Conservation (phyloP, 495 filamentous ascomycete species). For the Lentithecium fluviatile region DNA sequence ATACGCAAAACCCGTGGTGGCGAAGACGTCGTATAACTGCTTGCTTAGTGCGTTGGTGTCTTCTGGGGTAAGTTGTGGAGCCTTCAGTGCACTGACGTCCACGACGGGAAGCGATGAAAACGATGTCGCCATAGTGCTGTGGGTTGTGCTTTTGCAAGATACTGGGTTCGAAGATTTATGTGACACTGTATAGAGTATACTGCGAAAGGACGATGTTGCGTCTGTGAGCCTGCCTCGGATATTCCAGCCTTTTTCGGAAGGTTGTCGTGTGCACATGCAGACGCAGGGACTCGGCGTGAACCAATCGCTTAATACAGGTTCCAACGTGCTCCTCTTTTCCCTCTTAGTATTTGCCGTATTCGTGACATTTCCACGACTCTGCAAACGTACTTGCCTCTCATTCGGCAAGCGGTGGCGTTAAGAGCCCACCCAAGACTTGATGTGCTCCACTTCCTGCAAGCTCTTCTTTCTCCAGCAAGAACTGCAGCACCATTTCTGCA, state of each 20-base stretch:
- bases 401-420: constrained; percentile 16
- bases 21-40: constrained; percentile 46
- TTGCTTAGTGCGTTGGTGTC: constrained; percentile 37
- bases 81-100: constrained; percentile 42
- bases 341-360: not conserved
- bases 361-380: not conserved
- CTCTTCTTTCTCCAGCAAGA: constrained; percentile 5
- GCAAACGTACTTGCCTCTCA: not conserved
- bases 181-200: too few species aligned
- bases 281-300: not conserved
- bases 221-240: not conserved
- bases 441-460: not conserved
- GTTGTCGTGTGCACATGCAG: constrained; percentile 1
- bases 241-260: not conserved
- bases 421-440: constrained; percentile 7
- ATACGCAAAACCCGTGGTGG: constrained; percentile 51
- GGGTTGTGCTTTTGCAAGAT: not conserved
- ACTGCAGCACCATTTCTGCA: constrained; percentile 21
- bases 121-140: constrained; percentile 32
- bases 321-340: too few species aligned
- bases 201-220: too few species aligned
- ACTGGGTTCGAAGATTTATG: not conserved
- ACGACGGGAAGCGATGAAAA: constrained; percentile 50
- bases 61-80: constrained; percentile 19
- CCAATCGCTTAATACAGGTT: too few species aligned